Evolutionary conservation across 768 basidiomycete species (phyloP).

Genomic region (Kwoniella sp.): DNA sequence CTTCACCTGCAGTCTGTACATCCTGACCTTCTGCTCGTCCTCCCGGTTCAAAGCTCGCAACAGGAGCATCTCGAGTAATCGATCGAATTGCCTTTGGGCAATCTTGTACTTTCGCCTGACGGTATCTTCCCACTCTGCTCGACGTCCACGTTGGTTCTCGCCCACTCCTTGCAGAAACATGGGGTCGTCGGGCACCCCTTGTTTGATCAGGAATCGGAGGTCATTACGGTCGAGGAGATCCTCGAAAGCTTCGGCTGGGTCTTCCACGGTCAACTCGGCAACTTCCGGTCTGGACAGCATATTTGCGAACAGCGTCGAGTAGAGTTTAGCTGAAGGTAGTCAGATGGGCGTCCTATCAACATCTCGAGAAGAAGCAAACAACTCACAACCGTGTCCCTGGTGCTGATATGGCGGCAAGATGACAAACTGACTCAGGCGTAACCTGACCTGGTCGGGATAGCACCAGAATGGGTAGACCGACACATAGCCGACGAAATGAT

Average conservation of each 20-base stretch:
- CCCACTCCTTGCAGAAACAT: conserved; percentile 66
- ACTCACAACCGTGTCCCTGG: conserved; percentile 82
- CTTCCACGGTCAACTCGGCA: conserved; percentile 93
- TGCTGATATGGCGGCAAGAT: conserved; percentile 86
- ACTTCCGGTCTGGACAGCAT: conserved; percentile 63
- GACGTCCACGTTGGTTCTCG: conserved; percentile 55
- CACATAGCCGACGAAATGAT: conserved; percentile 92
- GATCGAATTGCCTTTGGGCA: conserved; percentile 89
- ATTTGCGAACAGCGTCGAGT: conserved; percentile 76
- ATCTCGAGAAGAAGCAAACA: no score
- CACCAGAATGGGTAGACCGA: conserved; percentile 93
- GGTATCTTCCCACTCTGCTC: conserved; percentile 63
- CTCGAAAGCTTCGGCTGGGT: conserved; percentile 96
- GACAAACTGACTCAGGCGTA: conserved; percentile 91
- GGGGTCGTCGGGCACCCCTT: conserved; percentile 71
- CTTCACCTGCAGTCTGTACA: conserved; percentile 79
- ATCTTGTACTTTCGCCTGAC: conserved; percentile 83
- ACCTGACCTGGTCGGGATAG: conserved; percentile 82
- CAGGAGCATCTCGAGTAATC: conserved; percentile 86
- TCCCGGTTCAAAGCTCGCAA: conserved; percentile 64
- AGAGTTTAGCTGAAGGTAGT: conserved; percentile 66
- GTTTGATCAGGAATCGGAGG: conserved; percentile 70
- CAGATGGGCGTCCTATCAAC: background rate
- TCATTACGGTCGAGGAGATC: conserved; percentile 92
- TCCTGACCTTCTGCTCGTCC: conserved; percentile 58